Evolutionary conservation across 495 filamentous ascomycete species (phyloP).

Genomic region (Bryoglossum gracile): DNA sequence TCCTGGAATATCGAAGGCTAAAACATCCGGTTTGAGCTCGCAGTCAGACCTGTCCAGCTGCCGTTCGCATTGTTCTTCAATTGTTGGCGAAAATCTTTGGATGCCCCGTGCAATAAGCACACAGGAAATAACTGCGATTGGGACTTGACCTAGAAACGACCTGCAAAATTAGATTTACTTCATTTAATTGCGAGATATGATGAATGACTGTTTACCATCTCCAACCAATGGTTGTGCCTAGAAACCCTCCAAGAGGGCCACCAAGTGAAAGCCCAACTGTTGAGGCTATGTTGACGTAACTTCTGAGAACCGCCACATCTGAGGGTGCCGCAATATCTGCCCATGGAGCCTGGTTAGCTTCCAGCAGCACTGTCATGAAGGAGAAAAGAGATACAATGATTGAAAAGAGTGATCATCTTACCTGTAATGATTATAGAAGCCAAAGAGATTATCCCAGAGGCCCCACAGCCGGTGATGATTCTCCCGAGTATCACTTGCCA

Average conservation of each 20-base stretch:
- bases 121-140: slow-evolving; percentile 22
- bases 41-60: background rate
- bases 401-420: slow-evolving; percentile 19
- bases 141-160: slow-evolving; percentile 30
- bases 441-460: slow-evolving; percentile 49
- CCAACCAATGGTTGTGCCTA: slow-evolving; percentile 63
- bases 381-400: background rate
- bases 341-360: slow-evolving; percentile 5
- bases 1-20: slow-evolving; percentile 36
- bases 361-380: background rate
- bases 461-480: slow-evolving; percentile 50
- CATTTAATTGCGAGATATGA: background rate
- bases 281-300: slow-evolving; percentile 57
- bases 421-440: slow-evolving; percentile 56
- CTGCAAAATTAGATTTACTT: slow-evolving; percentile 9
- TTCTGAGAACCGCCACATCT: slow-evolving; percentile 57
- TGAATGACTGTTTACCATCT: slow-evolving; percentile 42
- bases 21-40: slow-evolving; percentile 26
- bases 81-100: slow-evolving; percentile 5
- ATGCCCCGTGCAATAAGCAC: slow-evolving; percentile 19
- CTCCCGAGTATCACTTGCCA: slow-evolving; percentile 51
- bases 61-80: background rate
- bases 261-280: slow-evolving; percentile 56
- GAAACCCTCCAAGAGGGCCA: slow-evolving; percentile 55
- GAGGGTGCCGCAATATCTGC: slow-evolving; percentile 53